These are phyloP conservation scores for Leccinum imitatum DNA, from an alignment of 768 basidiomycete genomes.

Conservation along the genomic window DNA sequence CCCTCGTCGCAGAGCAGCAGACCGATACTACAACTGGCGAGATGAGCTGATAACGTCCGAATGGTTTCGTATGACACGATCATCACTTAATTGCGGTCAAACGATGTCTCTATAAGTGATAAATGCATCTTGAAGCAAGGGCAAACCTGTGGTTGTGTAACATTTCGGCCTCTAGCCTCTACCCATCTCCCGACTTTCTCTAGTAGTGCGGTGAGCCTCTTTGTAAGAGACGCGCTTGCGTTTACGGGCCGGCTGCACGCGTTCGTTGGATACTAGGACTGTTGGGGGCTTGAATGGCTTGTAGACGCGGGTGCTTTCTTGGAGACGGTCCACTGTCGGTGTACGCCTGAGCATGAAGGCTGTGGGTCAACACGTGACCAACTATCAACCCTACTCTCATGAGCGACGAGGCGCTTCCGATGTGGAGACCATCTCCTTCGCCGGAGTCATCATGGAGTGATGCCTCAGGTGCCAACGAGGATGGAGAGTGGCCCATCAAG, in stretches of 20 bases:
- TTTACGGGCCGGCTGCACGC: conserved; percentile 70
- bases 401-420: not conserved
- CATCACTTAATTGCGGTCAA: conserved; percentile 64
- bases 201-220: conserved; percentile 68
- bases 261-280: conserved; percentile 41
- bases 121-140: not conserved
- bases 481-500: conserved; percentile 30
- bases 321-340: conserved; percentile 68
- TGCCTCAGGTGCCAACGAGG: conserved; percentile 30
- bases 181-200: conserved; percentile 88
- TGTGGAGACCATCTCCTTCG: conserved; percentile 32
- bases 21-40: conserved; percentile 82
- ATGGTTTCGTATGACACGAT: conserved; percentile 98
- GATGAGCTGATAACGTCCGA: conserved; percentile 71
- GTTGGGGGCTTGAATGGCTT: conserved; percentile 82
- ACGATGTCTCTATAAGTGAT: not conserved
- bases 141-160: conserved; percentile 81
- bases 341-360: conserved; percentile 62
- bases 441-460: conserved; percentile 35
- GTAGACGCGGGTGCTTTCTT: conserved; percentile 70
- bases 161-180: conserved; percentile 80
- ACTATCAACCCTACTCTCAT: not conserved
- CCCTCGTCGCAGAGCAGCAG: conserved; percentile 97
- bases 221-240: conserved; percentile 89
- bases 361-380: conserved; percentile 15